These are phyloP conservation scores for Leccinum subgranulosum DNA, from an alignment of 768 basidiomycete species.

Conservation along the genomic window DNA sequence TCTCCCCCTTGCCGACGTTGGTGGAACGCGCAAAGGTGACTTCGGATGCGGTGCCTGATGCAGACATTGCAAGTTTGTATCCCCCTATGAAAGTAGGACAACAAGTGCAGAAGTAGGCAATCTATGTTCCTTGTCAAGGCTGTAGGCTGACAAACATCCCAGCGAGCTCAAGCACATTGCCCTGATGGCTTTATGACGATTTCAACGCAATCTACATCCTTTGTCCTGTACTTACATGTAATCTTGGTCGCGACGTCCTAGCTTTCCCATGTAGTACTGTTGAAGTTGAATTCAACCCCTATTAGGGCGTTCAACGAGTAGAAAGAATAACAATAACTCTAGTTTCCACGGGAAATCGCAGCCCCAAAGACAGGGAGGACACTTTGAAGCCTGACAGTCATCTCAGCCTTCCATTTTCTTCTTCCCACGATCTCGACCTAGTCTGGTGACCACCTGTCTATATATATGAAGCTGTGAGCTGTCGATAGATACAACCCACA, in stretches of 20 bases:
- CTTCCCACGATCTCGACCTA: no score
- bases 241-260: no score
- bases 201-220: not conserved
- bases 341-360: slow-evolving; percentile 23
- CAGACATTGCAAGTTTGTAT: slow-evolving; percentile 44
- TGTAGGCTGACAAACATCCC: slow-evolving; percentile 11
- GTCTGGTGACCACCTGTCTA: no score
- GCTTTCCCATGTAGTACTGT: not conserved
- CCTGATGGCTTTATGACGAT: slow-evolving; percentile 57
- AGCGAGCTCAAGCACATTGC: slow-evolving; percentile 83
- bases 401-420: slow-evolving; percentile 26
- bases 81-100: slow-evolving; percentile 80
- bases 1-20: slow-evolving; percentile 62
- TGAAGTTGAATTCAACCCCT: slow-evolving; percentile 39
- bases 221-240: not conserved
- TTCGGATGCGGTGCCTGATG: slow-evolving; percentile 35
- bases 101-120: slow-evolving; percentile 75
- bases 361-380: slow-evolving; percentile 63
- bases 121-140: not conserved
- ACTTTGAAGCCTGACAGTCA: slow-evolving; percentile 80
- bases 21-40: slow-evolving; percentile 43
- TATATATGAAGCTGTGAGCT: no score
- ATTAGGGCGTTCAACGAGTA: not conserved
- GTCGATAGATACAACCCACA: no score
- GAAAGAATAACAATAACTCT: not conserved